A percentile compares a stretch with the other conserved stretches of the same genome.
phyloP scores from a whole-genome alignment of 2,329 filamentous ascomycete genomes.

The Fusarium pilosicola region DNA sequence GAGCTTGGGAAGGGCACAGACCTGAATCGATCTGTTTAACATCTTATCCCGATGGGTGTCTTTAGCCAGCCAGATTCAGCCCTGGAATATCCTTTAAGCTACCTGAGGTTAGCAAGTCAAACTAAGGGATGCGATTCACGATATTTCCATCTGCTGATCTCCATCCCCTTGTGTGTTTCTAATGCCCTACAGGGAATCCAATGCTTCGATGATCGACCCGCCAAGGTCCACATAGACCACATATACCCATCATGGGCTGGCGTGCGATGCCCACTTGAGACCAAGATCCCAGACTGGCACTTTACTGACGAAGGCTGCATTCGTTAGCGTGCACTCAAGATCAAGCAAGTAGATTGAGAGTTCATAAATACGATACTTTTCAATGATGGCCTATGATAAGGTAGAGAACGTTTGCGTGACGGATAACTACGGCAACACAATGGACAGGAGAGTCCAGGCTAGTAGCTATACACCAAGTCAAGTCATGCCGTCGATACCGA shows the following conservation, averaged over 20 bases:
- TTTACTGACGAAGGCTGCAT: background rate
- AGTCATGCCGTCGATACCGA: background rate
- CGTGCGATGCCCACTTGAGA: background rate
- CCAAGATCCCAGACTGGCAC: constrained; percentile 3
- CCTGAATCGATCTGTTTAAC: background rate
- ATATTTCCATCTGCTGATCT: constrained; percentile 2
- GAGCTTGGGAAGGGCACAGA: constrained; percentile 2
- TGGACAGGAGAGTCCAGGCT: background rate
- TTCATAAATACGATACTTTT: background rate
- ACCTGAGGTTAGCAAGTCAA: background rate
- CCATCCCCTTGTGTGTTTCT: background rate
- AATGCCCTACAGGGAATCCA: background rate
- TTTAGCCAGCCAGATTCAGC: background rate
- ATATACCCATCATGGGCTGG: constrained; percentile 9
- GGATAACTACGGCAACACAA: background rate
- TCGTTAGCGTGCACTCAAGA: background rate
- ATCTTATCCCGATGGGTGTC: background rate
- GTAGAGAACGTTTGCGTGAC: background rate
- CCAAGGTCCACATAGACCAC: background rate
- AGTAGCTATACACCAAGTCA: background rate
- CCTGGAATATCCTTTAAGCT: background rate
- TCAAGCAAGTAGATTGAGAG: background rate
- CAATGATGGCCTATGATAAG: background rate
- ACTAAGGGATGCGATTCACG: background rate
- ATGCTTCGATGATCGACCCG: constrained; percentile 16